Conservation (phyloP, 1,139 yeast genomes). For the Candida neerlandica region DNA sequence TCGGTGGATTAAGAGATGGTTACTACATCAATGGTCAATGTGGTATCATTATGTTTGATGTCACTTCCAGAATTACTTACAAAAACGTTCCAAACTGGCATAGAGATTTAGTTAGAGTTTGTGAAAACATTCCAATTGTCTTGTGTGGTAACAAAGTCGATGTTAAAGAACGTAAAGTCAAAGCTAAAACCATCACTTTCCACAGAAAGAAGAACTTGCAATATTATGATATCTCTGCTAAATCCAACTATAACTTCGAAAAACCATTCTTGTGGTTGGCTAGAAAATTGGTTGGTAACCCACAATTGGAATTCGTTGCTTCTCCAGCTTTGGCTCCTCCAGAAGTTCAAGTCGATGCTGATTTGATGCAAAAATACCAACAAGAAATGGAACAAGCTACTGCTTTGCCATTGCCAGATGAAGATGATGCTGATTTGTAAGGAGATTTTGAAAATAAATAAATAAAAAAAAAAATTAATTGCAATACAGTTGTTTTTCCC, state of each 20-base stretch:
- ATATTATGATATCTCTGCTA: conserved; percentile 99
- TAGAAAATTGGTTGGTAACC: conserved; percentile 98
- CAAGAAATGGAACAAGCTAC: conserved; percentile 99
- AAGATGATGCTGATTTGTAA: conserved; percentile 98
- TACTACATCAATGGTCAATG: conserved; percentile 99
- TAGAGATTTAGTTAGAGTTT: conserved; percentile 97
- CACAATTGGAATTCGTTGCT: conserved; percentile 96
- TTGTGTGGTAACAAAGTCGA: conserved; percentile 99
- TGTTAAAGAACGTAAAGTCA: conserved; percentile 99
- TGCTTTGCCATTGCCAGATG: conserved; percentile 99
- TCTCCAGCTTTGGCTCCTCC: conserved; percentile 99
- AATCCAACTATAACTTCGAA: conserved; percentile 99
- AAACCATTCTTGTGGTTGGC: conserved; percentile 99
- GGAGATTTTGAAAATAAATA: neutral
- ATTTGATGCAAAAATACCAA: conserved; percentile 96
- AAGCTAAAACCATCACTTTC: conserved; percentile 99
- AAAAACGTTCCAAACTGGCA: conserved; percentile 99
- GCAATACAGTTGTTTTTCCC: neutral
- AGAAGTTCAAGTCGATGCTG: conserved; percentile 96
- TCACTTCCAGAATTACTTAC: conserved; percentile 98
- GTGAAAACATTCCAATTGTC: conserved; percentile 99
- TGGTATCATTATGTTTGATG: conserved; percentile 99
- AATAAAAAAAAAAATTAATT: neutral
- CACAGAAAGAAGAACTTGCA: conserved; percentile 99
- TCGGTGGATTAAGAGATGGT: conserved; percentile 98